Base-by-base conservation (phyloP, 176 grass and related monocot genomes). In the Themeda triandra region DNA sequence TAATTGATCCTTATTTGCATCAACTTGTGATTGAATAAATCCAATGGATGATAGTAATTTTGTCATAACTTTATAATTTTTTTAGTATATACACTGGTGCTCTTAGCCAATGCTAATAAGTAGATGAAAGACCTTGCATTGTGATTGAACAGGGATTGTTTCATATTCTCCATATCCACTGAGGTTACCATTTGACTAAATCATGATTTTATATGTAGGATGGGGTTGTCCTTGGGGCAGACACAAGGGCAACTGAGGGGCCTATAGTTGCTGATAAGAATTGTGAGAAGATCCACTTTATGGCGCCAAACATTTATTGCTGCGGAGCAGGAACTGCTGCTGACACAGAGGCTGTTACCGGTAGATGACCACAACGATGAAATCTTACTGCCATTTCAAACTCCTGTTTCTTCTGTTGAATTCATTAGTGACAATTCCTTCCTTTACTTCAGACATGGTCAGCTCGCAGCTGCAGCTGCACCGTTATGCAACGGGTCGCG, bases 261-360 rank as follows among this genome's bases (percentile, higher is more conserved):
- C 95, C 95, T 72, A 95, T 98, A 70, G 92, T 98, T 83, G 95
- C 95, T 39, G 95, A 98, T 73, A 98, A 98, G 78, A 95, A 98
- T 82, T 98, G 95, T 63, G 92, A 98, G 75, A 98, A 95, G 75
- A 95, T 98, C 37, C 95, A 98, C 67, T 98, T 88, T 48, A 98
- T 98, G 95, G 92, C 95, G 29, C 92, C 92, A 15, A 98, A 98
- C 75, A 98, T 95, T 69, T 98, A 95, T 68, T 98, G 92, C 59
- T 98, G 92, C 75, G 92, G 95, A 80, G 95, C 95, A 56, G 92
- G 92, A 86, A 95, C 95, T 89, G 90, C 92, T 85, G 92, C 95
- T 58, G 95, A 98, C 65, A 98, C 92, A 0, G 92, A 98, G 71
- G 92, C 92, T 56, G 92, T 98, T 66, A 95, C 95, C 69, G 95